Conservation (phyloP, 768 basidiomycete species). For the Punctularia strigosozonata region DNA sequence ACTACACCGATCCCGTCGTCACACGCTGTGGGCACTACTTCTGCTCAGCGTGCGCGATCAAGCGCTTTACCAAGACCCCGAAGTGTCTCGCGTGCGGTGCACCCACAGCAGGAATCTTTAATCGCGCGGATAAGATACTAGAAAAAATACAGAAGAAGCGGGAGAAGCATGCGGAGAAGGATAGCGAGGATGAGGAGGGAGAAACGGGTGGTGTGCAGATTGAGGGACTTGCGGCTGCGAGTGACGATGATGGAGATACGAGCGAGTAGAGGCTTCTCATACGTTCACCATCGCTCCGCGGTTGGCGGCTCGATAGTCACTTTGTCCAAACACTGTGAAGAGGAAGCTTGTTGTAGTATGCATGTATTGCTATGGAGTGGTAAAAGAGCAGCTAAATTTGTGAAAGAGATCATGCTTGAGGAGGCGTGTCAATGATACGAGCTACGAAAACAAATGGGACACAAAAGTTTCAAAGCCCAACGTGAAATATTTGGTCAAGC, state of each 20-base stretch:
- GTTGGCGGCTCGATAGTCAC: too few species aligned
- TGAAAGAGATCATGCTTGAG: too few species aligned
- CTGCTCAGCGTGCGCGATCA: constrained; percentile 91
- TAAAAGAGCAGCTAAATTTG: too few species aligned
- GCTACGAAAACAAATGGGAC: too few species aligned
- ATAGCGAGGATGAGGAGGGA: constrained; percentile 32
- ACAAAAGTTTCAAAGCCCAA: too few species aligned
- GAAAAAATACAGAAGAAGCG: constrained; percentile 73
- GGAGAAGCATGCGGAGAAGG: constrained; percentile 39
- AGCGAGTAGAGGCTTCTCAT: too few species aligned
- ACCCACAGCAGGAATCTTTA: constrained; percentile 93
- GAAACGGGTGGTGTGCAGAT: constrained; percentile 13
- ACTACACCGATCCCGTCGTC: constrained; percentile 89
- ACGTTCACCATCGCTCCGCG: too few species aligned
- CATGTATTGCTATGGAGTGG: too few species aligned
- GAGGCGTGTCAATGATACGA: too few species aligned
- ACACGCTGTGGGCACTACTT: constrained; percentile 97
- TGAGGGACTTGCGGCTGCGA: constrained; percentile 22
- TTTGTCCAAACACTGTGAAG: too few species aligned
- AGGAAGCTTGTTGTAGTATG: too few species aligned
- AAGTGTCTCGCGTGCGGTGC: constrained; percentile 93
- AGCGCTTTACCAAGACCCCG: constrained; percentile 86
- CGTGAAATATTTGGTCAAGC: too few species aligned
- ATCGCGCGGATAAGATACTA: constrained; percentile 86
- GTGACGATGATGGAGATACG: constrained; percentile 37